Percentiles rank a stretch among this genome's conserved stretches.
Evolutionary conservation across 2,329 filamentous ascomycete species (phyloP).

Genomic region (Fusarium irregulare): DNA sequence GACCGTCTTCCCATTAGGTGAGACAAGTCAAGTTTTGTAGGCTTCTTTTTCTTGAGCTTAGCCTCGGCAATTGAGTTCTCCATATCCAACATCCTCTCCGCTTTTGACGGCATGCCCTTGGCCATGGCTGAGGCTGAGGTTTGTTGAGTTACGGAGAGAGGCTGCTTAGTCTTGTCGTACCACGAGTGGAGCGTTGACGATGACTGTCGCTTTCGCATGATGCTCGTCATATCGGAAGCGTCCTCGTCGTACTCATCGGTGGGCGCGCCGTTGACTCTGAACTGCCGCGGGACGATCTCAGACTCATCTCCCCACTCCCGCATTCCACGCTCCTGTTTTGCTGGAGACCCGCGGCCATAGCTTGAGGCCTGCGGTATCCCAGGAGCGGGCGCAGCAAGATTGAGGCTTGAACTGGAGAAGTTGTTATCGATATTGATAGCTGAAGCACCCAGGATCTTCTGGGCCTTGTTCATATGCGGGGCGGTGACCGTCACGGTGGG

Average conservation of each 20-base stretch:
- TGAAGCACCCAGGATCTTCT: slow-evolving; percentile 44
- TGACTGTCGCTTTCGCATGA: slow-evolving; percentile 61
- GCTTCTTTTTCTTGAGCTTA: slow-evolving; percentile 55
- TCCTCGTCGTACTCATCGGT: slow-evolving; percentile 44
- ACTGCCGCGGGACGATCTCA: slow-evolving; percentile 43
- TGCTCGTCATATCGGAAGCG: slow-evolving; percentile 56
- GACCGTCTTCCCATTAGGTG: slow-evolving; percentile 54
- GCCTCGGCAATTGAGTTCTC: slow-evolving; percentile 48
- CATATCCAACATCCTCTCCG: slow-evolving; percentile 59
- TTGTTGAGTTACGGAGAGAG: slow-evolving; percentile 68
- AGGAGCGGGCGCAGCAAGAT: slow-evolving; percentile 24
- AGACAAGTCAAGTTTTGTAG: slow-evolving; percentile 62
- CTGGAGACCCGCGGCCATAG: slow-evolving; percentile 21
- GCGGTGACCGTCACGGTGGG: slow-evolving; percentile 45
- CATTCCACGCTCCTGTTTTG: slow-evolving; percentile 21
- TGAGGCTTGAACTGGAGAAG: slow-evolving; percentile 40
- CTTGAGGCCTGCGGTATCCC: slow-evolving; percentile 25
- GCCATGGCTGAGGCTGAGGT: slow-evolving; percentile 69
- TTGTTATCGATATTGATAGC: slow-evolving; percentile 44
- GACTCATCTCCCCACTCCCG: slow-evolving; percentile 46
- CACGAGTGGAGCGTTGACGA: slow-evolving; percentile 67
- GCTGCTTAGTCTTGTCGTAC: slow-evolving; percentile 67
- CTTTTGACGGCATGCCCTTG: slow-evolving; percentile 63
- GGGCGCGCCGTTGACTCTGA: slow-evolving; percentile 28
- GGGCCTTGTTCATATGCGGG: slow-evolving; percentile 44